phyloP scores from a whole-genome alignment of 495 filamentous ascomycete genomes.

The Barbatosphaeria neglecta region DNA sequence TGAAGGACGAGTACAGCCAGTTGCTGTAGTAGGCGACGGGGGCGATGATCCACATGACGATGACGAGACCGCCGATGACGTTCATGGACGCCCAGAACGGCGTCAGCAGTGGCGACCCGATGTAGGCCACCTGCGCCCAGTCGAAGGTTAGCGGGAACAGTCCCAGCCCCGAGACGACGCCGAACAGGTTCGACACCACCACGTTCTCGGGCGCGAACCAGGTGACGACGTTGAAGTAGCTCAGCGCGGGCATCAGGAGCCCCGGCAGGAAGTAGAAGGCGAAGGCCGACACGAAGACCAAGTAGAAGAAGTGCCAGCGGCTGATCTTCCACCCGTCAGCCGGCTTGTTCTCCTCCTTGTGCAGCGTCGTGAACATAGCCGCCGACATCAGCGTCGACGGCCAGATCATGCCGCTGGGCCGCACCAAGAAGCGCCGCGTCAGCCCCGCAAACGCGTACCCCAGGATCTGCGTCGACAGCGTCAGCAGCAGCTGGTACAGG shows the following conservation, averaged over 20 bases:
- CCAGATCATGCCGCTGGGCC: constrained; percentile 86
- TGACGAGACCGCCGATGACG: constrained; percentile 69
- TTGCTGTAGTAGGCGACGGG: constrained; percentile 76
- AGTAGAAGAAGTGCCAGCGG: constrained; percentile 71
- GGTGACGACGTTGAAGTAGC: constrained; percentile 81
- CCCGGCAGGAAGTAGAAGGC: constrained; percentile 80
- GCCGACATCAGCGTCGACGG: constrained; percentile 79
- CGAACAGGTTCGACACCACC: constrained; percentile 71
- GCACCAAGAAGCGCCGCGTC: constrained; percentile 65
- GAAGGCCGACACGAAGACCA: constrained; percentile 52
- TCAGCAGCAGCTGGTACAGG: constrained; percentile 68
- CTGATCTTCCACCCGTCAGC: constrained; percentile 80
- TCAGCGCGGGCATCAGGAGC: constrained; percentile 73
- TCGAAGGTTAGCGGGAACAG: constrained; percentile 85
- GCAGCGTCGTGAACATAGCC: constrained; percentile 75
- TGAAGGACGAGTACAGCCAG: constrained; percentile 61
- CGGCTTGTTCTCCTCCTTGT: constrained; percentile 66
- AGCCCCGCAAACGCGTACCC: constrained; percentile 77
- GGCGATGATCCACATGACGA: constrained; percentile 84
- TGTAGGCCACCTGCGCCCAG: constrained; percentile 88
- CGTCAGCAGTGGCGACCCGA: constrained; percentile 73
- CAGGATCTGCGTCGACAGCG: constrained; percentile 72
- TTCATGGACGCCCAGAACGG: constrained; percentile 91
- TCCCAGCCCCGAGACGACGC: constrained; percentile 72
- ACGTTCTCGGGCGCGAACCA: constrained; percentile 79